Base-by-base conservation (phyloP, 441 rosid species). In the Pelargonium myrrhifolium region DNA sequence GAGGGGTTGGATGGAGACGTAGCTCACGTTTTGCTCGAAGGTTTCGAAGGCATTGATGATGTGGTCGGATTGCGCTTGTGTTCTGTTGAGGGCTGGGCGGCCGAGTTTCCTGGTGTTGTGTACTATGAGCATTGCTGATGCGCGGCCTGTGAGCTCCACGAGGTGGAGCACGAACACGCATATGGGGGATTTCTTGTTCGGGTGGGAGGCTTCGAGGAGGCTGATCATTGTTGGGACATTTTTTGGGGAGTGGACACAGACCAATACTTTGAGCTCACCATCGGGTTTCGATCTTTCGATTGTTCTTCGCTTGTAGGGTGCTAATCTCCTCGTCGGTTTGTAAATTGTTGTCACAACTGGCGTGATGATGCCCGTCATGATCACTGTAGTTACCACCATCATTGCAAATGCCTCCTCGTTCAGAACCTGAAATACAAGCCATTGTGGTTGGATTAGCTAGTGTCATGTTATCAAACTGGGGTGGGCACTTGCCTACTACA, bases 11-110 rank as follows among this genome's bases (percentile, higher is more conserved):
- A 92, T 83, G 7, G 90, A 80, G 21, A 87, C 88, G 66, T 67
- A 77, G 0, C 66, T 63, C 1, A 86, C 77, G 39, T 89, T 88
- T 4, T 92, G 96, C 71, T 92, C 97, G 15, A 85, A 92, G 68
- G 81, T 90, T 74, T 90, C 93, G 1, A 95, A 95, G 39, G 99
- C 93, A 26, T 86, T 78, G 73, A 95, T 87, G 74, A 92, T 95
- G 77, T 92, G 97, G 45, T 95, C 97, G 17, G 97, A 95, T 65
- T 95, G 97, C 49, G 99, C 97, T 80, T 92, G 99, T 7, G 96
- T 87, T 72, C 92, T 77, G 70, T 90, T 92, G 37, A 87, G 81
- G 2, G 98, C 98, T 0, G 96, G 90, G 9, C 87, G 78, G 28
- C 96, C 98, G 0, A 89, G 73, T 68, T 87, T 88, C 3, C 92